A percentile compares a stretch with the other conserved stretches of the same genome.
These are phyloP conservation scores for Curvularia sp. DNA, from an alignment of 2,329 filamentous ascomycete species.

Conservation along the genomic window DNA sequence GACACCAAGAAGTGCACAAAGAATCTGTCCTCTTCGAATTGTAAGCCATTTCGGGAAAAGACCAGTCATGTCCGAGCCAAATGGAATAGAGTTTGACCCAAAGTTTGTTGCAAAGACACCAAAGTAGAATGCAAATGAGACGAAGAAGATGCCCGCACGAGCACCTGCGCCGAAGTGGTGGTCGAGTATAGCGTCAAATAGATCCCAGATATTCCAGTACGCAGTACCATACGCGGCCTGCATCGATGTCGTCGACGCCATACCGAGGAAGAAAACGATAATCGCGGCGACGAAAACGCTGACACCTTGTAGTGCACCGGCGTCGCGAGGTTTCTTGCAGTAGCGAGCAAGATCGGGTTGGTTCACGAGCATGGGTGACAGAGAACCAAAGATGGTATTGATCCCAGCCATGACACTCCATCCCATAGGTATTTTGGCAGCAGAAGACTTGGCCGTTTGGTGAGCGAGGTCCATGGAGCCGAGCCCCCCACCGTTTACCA, in stretches of 20 bases:
- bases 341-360: constrained; percentile 55
- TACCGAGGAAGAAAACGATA: constrained; percentile 52
- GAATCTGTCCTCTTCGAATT: constrained; percentile 53
- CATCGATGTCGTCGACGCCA: constrained; percentile 49
- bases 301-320: constrained; percentile 40
- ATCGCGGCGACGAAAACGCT: constrained; percentile 51
- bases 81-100: constrained; percentile 52
- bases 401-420: constrained; percentile 54
- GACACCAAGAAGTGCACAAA: constrained; percentile 50
- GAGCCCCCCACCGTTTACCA: constrained; percentile 44
- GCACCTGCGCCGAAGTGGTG: constrained; percentile 50
- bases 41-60: constrained; percentile 54
- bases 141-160: constrained; percentile 52
- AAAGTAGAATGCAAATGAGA: constrained; percentile 46
- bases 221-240: constrained; percentile 46
- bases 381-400: constrained; percentile 53
- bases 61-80: constrained; percentile 53
- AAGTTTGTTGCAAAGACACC: constrained; percentile 56
- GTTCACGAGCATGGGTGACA: constrained; percentile 52
- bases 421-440: constrained; percentile 25
- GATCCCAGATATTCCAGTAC: constrained; percentile 57
- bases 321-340: constrained; percentile 42
- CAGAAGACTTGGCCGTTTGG: constrained; percentile 8
- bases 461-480: constrained; percentile 24
- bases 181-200: constrained; percentile 53